Conservation (phyloP, 2,329 filamentous ascomycete genomes). For the Fusarium nygamai region DNA sequence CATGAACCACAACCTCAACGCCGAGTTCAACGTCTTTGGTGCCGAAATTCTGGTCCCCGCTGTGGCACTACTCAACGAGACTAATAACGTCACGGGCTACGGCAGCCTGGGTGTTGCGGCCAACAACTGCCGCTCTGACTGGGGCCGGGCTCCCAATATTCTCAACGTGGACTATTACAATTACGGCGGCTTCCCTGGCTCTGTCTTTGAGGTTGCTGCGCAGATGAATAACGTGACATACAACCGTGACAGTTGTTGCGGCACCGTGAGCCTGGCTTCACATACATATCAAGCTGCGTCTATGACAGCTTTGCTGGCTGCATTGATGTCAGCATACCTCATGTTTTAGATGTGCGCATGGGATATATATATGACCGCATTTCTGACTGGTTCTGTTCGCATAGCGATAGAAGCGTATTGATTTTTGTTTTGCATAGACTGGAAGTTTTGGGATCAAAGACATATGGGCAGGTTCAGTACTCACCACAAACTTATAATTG, state of each 20-base stretch:
- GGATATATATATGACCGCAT: background rate
- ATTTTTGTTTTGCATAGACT: constrained; percentile 31
- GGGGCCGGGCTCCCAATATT: constrained; percentile 78
- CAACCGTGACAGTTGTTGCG: constrained; percentile 64
- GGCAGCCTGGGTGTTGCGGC: constrained; percentile 74
- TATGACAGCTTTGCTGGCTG: constrained; percentile 33
- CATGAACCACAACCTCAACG: constrained; percentile 91
- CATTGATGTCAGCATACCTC: constrained; percentile 34
- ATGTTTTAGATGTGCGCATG: constrained; percentile 22
- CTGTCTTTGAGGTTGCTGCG: constrained; percentile 80
- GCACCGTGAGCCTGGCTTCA: constrained; percentile 49
- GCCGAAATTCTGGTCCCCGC: constrained; percentile 76
- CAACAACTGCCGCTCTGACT: constrained; percentile 68
- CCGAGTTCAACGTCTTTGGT: constrained; percentile 74
- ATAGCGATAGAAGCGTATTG: constrained; percentile 24
- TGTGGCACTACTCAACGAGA: constrained; percentile 73
- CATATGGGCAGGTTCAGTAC: constrained; percentile 21
- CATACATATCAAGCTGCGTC: constrained; percentile 34
- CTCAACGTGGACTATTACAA: constrained; percentile 90
- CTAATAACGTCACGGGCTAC: constrained; percentile 72
- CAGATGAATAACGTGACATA: constrained; percentile 78
- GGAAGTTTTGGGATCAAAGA: constrained; percentile 8
- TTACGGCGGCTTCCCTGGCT: constrained; percentile 70
- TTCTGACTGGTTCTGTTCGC: constrained; percentile 6
- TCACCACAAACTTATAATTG: constrained; percentile 1